phyloP scores from a whole-genome alignment of 208 protist genomes.

The Crithidia mellificae region DNA sequence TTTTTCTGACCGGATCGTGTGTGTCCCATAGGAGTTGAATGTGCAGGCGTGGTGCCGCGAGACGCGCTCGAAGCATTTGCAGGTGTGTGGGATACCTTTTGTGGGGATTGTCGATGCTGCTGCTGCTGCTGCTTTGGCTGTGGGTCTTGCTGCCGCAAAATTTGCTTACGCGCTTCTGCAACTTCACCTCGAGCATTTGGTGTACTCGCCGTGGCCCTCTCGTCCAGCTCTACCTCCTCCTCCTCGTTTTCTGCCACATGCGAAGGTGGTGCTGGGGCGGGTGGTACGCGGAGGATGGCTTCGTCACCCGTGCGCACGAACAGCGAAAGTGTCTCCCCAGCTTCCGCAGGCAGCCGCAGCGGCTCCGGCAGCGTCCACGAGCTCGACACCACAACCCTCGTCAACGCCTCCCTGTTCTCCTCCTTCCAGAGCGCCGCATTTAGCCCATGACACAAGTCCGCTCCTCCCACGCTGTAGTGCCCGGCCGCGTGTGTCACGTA shows the following conservation, averaged over 20 bases:
- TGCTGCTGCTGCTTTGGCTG: not conserved
- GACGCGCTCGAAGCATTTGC: not conserved
- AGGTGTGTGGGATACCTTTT: not conserved
- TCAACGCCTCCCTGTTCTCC: not conserved
- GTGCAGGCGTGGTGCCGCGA: not conserved
- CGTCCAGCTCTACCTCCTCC: not conserved
- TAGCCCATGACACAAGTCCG: not conserved
- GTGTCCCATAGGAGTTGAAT: not conserved
- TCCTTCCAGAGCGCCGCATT: not conserved
- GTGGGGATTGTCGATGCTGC: not conserved
- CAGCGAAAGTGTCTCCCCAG: slow-evolving; percentile 16
- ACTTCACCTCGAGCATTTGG: not conserved
- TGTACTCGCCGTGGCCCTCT: not conserved
- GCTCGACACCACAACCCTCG: not conserved
- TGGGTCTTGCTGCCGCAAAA: not conserved
- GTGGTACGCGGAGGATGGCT: slow-evolving; percentile 7
- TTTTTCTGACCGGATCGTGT: not conserved
- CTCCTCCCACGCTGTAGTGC: not conserved
- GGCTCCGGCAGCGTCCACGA: slow-evolving; percentile 38
- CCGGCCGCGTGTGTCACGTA: slow-evolving; percentile 14
- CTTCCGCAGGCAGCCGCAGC: slow-evolving; percentile 35
- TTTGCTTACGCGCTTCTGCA: too few relatives aligned
- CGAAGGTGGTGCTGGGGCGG: not conserved
- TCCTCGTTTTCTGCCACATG: not conserved
- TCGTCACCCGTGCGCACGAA: slow-evolving; percentile 37